Percentiles rank a stretch among this genome's conserved stretches.
Evolutionary conservation across 2,329 filamentous ascomycete genomes (phyloP).

Genomic region (Pseudocercospora pini-densiflorae): DNA sequence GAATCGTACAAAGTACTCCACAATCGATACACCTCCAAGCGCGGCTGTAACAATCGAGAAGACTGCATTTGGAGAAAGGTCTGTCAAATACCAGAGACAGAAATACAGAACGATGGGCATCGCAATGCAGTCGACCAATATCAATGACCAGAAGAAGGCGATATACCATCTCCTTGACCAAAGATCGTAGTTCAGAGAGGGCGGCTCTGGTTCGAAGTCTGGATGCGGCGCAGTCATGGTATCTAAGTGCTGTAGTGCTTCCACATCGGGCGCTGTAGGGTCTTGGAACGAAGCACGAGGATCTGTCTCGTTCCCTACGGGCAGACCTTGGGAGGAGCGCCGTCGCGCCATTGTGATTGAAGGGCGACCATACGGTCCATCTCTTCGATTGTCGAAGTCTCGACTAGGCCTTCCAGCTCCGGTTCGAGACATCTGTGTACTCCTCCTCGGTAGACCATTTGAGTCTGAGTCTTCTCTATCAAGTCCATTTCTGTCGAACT

Average conservation of each 20-base stretch:
- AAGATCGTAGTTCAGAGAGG: constrained; percentile 61
- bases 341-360: constrained; percentile 39
- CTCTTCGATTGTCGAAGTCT: constrained; percentile 38
- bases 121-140: constrained; percentile 62
- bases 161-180: constrained; percentile 60
- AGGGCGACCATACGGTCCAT: constrained; percentile 40
- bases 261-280: constrained; percentile 17
- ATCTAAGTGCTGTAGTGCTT: constrained; percentile 17
- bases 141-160: constrained; percentile 62
- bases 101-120: constrained; percentile 66
- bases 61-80: constrained; percentile 54
- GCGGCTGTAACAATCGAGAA: constrained; percentile 60
- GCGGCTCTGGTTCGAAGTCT: constrained; percentile 46
- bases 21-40: constrained; percentile 58
- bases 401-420: constrained; percentile 28
- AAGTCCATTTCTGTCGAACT: constrained; percentile 25
- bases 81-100: constrained; percentile 62
- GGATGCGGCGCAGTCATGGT: constrained; percentile 21
- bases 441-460: constrained; percentile 10
- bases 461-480: constrained; percentile 23
- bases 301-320: constrained; percentile 1
- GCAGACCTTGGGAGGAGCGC: constrained; percentile 26
- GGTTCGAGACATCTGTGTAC: constrained; percentile 27
- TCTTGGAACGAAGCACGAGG: constrained; percentile 15
- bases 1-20: constrained; percentile 59